A percentile compares a stretch with the other conserved stretches of the same genome.
These are phyloP conservation scores for Harringtonia lauricola DNA, from an alignment of 2,329 filamentous ascomycete genomes.

Conservation along the genomic window DNA sequence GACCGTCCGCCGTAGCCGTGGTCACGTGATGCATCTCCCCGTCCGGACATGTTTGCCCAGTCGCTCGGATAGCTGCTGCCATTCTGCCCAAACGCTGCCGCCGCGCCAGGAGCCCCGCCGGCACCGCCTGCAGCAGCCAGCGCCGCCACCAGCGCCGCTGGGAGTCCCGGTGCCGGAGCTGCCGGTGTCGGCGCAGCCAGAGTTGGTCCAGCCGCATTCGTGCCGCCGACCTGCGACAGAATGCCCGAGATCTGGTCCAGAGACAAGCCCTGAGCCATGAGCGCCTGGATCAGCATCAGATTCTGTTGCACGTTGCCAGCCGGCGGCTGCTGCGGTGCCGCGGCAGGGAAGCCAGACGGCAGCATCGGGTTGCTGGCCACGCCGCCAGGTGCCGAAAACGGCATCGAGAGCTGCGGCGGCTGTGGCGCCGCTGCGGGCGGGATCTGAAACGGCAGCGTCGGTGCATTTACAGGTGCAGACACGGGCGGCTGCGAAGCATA, in stretches of 20 bases:
- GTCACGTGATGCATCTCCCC: slow-evolving; percentile 49
- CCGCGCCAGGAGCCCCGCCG: slow-evolving; percentile 10
- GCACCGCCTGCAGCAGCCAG: slow-evolving; percentile 13
- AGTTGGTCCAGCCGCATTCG: slow-evolving; percentile 21
- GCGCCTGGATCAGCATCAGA: slow-evolving; percentile 61
- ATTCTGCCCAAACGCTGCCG: slow-evolving; percentile 20
- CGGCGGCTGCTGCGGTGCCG: not conserved
- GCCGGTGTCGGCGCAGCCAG: slow-evolving; percentile 10
- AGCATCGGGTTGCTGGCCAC: slow-evolving; percentile 12
- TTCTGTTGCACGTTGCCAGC: slow-evolving; percentile 53
- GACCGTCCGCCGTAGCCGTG: slow-evolving; percentile 50
- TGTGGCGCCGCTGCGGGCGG: slow-evolving; percentile 15
- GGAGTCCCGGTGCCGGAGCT: slow-evolving; percentile 5
- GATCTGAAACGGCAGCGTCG: slow-evolving; percentile 23
- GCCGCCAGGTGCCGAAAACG: slow-evolving; percentile 21
- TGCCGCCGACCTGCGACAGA: slow-evolving; percentile 40
- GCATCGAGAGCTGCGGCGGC: slow-evolving; percentile 15
- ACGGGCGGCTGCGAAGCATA: slow-evolving; percentile 29
- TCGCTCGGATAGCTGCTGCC: slow-evolving; percentile 7
- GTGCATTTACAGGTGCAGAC: slow-evolving; percentile 49
- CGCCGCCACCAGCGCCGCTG: slow-evolving; percentile 14
- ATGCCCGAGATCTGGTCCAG: slow-evolving; percentile 62
- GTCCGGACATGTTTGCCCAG: slow-evolving; percentile 27
- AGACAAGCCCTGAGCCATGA: slow-evolving; percentile 64
- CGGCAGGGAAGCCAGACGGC: slow-evolving; percentile 3